Evolutionary conservation across 257 asterid genomes (phyloP), one percentile per base, ranked within the genome.

Genomic region (Nicotiana attenuata): DNA sequence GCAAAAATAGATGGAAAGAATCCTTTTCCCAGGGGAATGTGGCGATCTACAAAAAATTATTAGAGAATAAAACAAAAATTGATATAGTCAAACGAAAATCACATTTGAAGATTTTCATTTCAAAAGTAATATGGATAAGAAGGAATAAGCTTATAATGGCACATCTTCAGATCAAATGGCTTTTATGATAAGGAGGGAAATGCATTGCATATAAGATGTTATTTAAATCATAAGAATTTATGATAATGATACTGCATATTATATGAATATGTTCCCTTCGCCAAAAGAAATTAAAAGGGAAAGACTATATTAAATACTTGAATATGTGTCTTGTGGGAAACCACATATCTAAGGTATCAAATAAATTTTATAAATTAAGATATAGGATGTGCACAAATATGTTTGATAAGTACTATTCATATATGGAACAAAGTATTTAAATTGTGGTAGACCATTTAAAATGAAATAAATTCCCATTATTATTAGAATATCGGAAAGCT

Each of bases 391-490:
- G 56, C 0, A 50, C 14, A 50, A 13, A 14, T 14, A 41, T 41
- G 3, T 45, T 41, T 75, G 80, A 75, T 75, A 75, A 75, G 41
- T 75, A 75, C 63, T 75, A 50, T 75, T 75, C 80, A 75, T 50
- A 75, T 14, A 13, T 75, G 80, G 80, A 50, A 50, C 63, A 75
- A 75, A 50, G 24, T 7, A 24, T 75, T 73, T 71, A 41, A 41
- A 69, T 69, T 73, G 41, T 73, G 78, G 78, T 38, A 73, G 78
- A 47, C 78, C 22, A 13, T 45, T 47, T 47, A 47, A 73, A 50
- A 73, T 24, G 79, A 73, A 73, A 73, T 47, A 73, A 73, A 73
- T 73, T 73, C 79, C 79, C 61, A 50, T 24, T 15, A 50, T 50
- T 47, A 24, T 50, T 47, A 47, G 79, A 73, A 73, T 73, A 73